These are phyloP conservation scores for Margaritispora aquatica DNA, from an alignment of 495 filamentous ascomycete genomes.

Conservation along the genomic window DNA sequence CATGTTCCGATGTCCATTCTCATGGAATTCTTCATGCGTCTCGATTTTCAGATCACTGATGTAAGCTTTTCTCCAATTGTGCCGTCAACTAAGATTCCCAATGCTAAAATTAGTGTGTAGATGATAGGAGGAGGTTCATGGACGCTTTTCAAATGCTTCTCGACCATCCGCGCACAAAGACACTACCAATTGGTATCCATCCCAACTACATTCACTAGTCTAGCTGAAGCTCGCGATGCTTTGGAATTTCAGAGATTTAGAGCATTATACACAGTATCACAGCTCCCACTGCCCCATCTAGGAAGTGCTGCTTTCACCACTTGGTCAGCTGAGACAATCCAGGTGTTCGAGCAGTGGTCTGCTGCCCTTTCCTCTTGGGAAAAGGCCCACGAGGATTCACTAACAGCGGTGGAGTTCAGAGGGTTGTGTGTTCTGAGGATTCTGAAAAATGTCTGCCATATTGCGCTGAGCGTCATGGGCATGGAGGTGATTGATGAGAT, in stretches of 20 bases:
- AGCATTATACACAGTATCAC: neutral
- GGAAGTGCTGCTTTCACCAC: neutral
- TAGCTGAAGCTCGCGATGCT: conserved; percentile 5
- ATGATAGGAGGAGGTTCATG: conserved; percentile 9
- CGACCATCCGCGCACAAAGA: neutral
- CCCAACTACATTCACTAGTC: conserved; percentile 1
- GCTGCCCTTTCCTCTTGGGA: neutral
- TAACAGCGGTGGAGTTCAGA: neutral
- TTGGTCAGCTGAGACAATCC: neutral
- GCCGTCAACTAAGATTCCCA: too few relatives aligned
- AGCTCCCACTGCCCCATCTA: neutral
- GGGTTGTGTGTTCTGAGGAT: neutral
- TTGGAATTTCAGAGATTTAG: conserved; percentile 3
- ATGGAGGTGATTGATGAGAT: neutral
- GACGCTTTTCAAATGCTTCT: conserved; percentile 2
- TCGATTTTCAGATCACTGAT: conserved; percentile 9
- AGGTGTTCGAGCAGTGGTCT: conserved; percentile 1
- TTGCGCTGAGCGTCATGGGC: neutral
- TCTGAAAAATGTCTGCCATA: neutral
- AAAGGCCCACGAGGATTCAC: neutral
- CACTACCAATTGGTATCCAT: neutral
- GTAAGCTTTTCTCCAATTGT: conserved; percentile 7
- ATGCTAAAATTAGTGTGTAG: too few relatives aligned
- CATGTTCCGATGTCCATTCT: conserved; percentile 11
- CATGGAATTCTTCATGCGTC: conserved; percentile 6